phyloP scores from a whole-genome alignment of 164 flowering plant species.

The Kingdonia uniflora region DNA sequence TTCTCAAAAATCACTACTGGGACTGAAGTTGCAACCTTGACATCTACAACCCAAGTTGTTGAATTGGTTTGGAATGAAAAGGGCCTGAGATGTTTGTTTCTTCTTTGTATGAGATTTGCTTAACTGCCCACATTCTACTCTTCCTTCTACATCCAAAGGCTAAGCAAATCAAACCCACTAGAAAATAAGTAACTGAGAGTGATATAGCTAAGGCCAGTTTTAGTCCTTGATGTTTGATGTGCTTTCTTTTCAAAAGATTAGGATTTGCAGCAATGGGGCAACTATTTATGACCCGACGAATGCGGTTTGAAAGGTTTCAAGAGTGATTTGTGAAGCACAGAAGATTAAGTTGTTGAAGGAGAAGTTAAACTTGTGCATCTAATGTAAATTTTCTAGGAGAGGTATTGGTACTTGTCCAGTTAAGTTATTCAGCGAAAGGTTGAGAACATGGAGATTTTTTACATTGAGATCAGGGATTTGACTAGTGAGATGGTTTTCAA shows the following conservation, averaged over 20 bases:
- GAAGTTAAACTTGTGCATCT: conserved; percentile 58
- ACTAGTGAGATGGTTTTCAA: conserved; percentile 51
- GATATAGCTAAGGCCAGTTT: conserved; percentile 49
- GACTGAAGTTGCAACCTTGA: conserved; percentile 67
- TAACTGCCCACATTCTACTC: conserved; percentile 45
- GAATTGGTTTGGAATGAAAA: conserved; percentile 83
- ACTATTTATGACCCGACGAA: conserved; percentile 47
- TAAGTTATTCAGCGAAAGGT: conserved; percentile 55
- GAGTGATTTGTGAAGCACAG: conserved; percentile 34
- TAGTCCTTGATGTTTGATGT: conserved; percentile 27
- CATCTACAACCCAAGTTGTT: conserved; percentile 87
- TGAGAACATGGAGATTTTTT: conserved; percentile 39
- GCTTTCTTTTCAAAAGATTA: conserved; percentile 24
- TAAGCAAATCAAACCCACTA: conserved; percentile 45
- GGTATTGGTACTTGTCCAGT: conserved; percentile 45
- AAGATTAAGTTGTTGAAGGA: conserved; percentile 62
- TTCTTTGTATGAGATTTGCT: conserved; percentile 54
- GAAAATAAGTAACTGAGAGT: conserved; percentile 38
- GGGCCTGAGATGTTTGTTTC: conserved; percentile 72
- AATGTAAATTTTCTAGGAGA: conserved; percentile 28
- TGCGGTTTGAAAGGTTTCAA: conserved; percentile 25
- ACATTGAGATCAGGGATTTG: conserved; percentile 30
- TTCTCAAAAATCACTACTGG: conserved; percentile 80
- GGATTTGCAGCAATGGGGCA: conserved; percentile 76
- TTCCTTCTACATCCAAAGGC: conserved; percentile 60